These are phyloP conservation scores for Platanus orientalis DNA, from an alignment of 164 flowering plant species.

Conservation along the genomic window DNA sequence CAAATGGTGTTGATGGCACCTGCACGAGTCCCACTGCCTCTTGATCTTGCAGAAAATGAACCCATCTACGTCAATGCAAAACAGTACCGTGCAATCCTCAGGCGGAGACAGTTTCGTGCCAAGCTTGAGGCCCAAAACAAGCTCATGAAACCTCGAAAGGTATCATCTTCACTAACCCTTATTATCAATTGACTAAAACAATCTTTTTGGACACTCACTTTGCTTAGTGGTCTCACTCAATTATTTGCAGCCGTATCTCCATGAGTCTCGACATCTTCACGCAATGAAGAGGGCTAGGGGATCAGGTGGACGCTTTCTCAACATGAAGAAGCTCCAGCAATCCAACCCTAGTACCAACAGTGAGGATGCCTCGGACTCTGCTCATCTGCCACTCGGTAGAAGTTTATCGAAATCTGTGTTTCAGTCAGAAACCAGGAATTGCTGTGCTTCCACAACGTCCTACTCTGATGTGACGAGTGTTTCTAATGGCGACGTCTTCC, in stretches of 20 bases:
- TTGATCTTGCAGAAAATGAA: constrained; percentile 58
- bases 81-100: constrained; percentile 74
- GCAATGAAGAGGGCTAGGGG: constrained; percentile 75
- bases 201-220: background rate
- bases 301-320: constrained; percentile 29
- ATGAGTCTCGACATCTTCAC: constrained; percentile 67
- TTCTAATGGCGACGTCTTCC: constrained; percentile 24
- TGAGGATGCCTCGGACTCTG: background rate
- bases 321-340: constrained; percentile 21
- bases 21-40: constrained; percentile 62
- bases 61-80: constrained; percentile 85
- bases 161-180: background rate
- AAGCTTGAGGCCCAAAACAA: constrained; percentile 86
- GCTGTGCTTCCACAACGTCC: constrained; percentile 24
- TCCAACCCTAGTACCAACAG: constrained; percentile 6
- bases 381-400: background rate
- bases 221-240: background rate
- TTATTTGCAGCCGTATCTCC: constrained; percentile 58
- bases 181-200: background rate
- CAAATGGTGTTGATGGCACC: constrained; percentile 52
- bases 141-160: constrained; percentile 64
- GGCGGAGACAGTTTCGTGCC: constrained; percentile 76
- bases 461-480: constrained; percentile 22
- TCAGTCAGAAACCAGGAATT: constrained; percentile 2
- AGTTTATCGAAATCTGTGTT: constrained; percentile 1